Percentiles rank a stretch among this genome's conserved stretches.
Evolutionary conservation across 331 rosid species (phyloP).

Genomic region (Malus hybrid): DNA sequence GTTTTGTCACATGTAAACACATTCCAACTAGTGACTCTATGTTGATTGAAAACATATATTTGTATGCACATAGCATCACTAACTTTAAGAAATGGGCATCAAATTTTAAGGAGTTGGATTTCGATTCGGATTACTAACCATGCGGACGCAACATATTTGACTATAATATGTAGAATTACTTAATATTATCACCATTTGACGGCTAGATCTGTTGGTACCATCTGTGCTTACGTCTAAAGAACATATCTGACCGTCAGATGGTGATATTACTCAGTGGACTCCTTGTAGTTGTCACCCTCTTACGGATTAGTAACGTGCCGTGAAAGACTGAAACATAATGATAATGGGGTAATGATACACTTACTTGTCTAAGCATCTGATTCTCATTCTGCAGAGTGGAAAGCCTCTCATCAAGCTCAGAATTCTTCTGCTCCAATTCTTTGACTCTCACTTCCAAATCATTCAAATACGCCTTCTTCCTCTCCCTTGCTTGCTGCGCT

Average conservation of each 20-base stretch:
- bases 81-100: neutral
- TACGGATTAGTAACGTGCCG: neutral
- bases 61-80: neutral
- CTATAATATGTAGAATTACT: no score
- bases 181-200: neutral
- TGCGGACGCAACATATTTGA: no score
- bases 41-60: neutral
- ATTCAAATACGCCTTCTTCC: slow-evolving; percentile 87
- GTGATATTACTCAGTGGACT: neutral
- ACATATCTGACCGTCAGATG: neutral
- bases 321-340: neutral
- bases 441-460: slow-evolving; percentile 78
- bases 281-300: neutral
- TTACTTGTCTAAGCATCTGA: slow-evolving; percentile 98
- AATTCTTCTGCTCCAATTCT: slow-evolving; percentile 85
- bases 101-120: neutral
- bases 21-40: neutral
- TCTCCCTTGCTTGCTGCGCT: slow-evolving; percentile 99
- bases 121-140: no score
- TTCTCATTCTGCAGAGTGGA: slow-evolving; percentile 97
- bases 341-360: neutral
- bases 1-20: neutral
- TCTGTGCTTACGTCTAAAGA: no score
- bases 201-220: no score
- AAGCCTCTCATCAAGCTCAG: slow-evolving; percentile 81